These are phyloP conservation scores for Chlorella sp. DNA, from an alignment of 139 green algal genomes.

Conservation along the genomic window DNA sequence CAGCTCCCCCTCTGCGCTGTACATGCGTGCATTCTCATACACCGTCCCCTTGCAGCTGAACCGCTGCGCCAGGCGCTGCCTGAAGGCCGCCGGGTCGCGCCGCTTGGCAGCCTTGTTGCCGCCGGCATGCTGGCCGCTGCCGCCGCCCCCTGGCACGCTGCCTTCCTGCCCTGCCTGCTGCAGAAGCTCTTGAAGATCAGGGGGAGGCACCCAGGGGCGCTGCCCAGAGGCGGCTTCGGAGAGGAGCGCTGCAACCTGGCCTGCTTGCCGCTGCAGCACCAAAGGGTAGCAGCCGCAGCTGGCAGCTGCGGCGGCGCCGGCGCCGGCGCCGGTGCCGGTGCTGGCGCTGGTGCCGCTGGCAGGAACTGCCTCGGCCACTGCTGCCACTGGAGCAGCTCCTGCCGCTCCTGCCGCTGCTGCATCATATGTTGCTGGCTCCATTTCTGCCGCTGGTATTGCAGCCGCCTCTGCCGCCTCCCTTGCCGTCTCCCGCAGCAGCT, in stretches of 20 bases:
- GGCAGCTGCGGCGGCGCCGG: neutral
- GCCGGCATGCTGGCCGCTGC: neutral
- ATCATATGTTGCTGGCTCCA: neutral
- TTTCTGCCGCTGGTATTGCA: neutral
- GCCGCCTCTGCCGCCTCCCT: neutral
- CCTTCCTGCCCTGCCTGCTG: neutral
- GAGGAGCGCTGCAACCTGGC: neutral
- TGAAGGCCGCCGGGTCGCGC: slow-evolving; percentile 31
- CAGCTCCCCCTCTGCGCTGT: slow-evolving; percentile 71
- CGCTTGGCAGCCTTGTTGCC: slow-evolving; percentile 1
- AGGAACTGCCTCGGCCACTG: no score
- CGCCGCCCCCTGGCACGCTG: neutral
- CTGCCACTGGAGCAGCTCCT: no score
- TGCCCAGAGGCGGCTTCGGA: slow-evolving; percentile 6
- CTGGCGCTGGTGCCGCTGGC: neutral
- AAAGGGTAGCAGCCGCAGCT: neutral
- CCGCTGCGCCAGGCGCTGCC: slow-evolving; percentile 44
- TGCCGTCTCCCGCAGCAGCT: neutral
- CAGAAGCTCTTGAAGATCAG: slow-evolving; percentile 29
- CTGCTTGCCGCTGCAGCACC: neutral
- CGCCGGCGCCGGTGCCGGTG: neutral
- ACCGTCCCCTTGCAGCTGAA: slow-evolving; percentile 73
- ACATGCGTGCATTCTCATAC: slow-evolving; percentile 87
- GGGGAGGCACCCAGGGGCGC: slow-evolving; percentile 21
- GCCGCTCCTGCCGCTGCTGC: neutral